Percentiles rank a stretch among this genome's conserved stretches.
These are phyloP conservation scores for Volvariella surrecta DNA, from an alignment of 1,284 basidiomycete species.

Conservation along the genomic window DNA sequence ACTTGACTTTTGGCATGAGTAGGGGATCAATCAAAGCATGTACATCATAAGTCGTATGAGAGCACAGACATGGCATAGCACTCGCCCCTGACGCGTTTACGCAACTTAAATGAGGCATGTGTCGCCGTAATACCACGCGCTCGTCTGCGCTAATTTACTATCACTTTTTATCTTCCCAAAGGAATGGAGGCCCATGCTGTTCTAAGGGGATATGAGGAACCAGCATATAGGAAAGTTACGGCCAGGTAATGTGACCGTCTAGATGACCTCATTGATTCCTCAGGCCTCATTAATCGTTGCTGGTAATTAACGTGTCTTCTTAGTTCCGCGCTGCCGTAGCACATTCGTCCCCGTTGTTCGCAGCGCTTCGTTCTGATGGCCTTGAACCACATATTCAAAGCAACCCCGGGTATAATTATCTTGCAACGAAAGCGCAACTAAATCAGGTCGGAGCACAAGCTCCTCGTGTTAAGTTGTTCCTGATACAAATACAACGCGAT, in stretches of 20 bases:
- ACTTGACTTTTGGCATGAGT: conserved; percentile 29
- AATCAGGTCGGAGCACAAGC: conserved; percentile 53
- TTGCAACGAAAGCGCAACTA: too few relatives aligned
- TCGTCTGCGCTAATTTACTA: too few relatives aligned
- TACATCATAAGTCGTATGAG: too few relatives aligned
- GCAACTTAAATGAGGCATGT: neutral
- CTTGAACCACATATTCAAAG: too few relatives aligned
- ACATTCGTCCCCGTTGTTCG: neutral
- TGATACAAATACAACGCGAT: neutral
- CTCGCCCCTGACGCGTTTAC: neutral
- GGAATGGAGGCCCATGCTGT: conserved; percentile 35
- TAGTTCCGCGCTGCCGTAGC: neutral
- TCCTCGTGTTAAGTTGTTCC: conserved; percentile 42
- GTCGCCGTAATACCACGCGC: too few relatives aligned
- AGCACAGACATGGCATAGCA: too few relatives aligned
- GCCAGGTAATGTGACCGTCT: conserved; percentile 22
- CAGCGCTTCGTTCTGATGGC: too few relatives aligned
- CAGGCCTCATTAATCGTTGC: too few relatives aligned
- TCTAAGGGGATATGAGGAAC: conserved; percentile 29
- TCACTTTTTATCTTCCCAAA: conserved; percentile 5
- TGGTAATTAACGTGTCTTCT: neutral
- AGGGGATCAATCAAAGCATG: conserved; percentile 1
- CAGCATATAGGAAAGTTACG: conserved; percentile 32
- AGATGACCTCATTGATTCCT: neutral
- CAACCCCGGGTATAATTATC: too few relatives aligned